A percentile compares a stretch with the other conserved stretches of the same genome.
phyloP scores from a whole-genome alignment of 1,284 basidiomycete species.

The Volvariella surrecta region DNA sequence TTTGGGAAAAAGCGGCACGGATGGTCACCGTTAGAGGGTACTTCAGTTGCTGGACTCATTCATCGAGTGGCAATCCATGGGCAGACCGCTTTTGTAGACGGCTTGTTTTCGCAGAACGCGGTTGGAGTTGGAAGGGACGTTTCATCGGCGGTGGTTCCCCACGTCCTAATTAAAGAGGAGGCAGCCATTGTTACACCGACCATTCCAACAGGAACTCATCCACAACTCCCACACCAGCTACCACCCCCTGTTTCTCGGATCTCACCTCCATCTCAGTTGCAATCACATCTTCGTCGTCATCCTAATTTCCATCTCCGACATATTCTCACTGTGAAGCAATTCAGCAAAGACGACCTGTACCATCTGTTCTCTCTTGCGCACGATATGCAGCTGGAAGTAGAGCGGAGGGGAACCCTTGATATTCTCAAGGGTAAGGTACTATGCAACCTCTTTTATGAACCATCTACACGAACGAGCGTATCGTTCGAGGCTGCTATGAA shows the following conservation, averaged over 20 bases:
- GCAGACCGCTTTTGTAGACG: conserved; percentile 90
- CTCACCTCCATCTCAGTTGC: conserved; percentile 26
- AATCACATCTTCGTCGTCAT: conserved; percentile 21
- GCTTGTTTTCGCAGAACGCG: conserved; percentile 56
- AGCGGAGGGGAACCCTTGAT: conserved; percentile 85
- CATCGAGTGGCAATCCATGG: conserved; percentile 91
- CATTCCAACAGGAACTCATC: conserved; percentile 13
- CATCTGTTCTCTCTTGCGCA: conserved; percentile 92
- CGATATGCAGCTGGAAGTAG: conserved; percentile 95
- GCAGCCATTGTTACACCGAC: conserved; percentile 14
- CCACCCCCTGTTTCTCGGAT: conserved; percentile 14
- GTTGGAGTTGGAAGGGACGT: conserved; percentile 71
- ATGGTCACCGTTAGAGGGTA: conserved; percentile 85
- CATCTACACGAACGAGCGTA: conserved; percentile 90
- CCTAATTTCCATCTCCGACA: conserved; percentile 62
- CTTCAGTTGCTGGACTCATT: conserved; percentile 64
- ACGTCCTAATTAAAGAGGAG: conserved; percentile 22
- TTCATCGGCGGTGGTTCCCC: conserved; percentile 57
- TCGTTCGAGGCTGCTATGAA: conserved; percentile 99
- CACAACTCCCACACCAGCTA: conserved; percentile 10
- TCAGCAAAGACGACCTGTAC: conserved; percentile 86
- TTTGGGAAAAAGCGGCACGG: conserved; percentile 41
- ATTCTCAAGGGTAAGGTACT: conserved; percentile 89
- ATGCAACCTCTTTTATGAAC: conserved; percentile 97
- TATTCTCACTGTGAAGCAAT: conserved; percentile 93